Base-by-base conservation (phyloP, 116 monocot genomes). In the Papilionanthe hybrid region DNA sequence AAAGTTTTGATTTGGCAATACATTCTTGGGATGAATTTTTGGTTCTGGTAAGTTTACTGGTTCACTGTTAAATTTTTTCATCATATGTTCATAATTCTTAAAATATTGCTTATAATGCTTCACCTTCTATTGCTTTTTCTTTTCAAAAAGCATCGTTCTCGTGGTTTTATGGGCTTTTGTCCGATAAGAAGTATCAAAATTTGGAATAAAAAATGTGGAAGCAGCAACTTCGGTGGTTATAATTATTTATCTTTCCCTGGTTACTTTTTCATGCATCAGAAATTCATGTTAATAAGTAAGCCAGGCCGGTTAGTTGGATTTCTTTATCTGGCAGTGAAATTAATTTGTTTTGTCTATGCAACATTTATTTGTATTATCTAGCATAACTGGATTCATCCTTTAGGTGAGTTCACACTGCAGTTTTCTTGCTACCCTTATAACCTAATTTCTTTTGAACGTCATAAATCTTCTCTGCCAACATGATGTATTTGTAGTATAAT, bases 1-100 rank as follows among this genome's bases (percentile, higher is more conserved):
- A 87, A 60, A 90, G 87, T 29, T 90, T 81, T 85, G 93, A 87
- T 78, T 55, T 96, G 81, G 77, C 82, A 27, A 83, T 96, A 80
- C 86, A 90, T 79, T 85, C 92, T 75, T 96, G 96, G 96, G 85
- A 92, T 58, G 93, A 93, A 56, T 93, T 96, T 82, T 82, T 93
- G 79, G 57, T 76, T 43, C 71, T 90, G 92, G 96, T 93, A 86
- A 55, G 85, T 84, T 73, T 43, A 12, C n/a, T 73, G 13, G 22
- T 22, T 7, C 22, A 9, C 22, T 60, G 25, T 73, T 5, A 73
- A 7, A 9, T 71, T 73, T 73, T 32, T 15, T 30, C 13, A 30
- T 69, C 37, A 13, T 27, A 69, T 69, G 8, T 37, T 69, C 13
- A 23, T 69, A 11, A 32, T 69, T 69, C 5, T 27, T 18, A 45